Percentiles rank a stretch among this genome's conserved stretches.
These are phyloP conservation scores for Apodospora peruviana DNA, from an alignment of 495 filamentous ascomycete genomes.

Conservation along the genomic window DNA sequence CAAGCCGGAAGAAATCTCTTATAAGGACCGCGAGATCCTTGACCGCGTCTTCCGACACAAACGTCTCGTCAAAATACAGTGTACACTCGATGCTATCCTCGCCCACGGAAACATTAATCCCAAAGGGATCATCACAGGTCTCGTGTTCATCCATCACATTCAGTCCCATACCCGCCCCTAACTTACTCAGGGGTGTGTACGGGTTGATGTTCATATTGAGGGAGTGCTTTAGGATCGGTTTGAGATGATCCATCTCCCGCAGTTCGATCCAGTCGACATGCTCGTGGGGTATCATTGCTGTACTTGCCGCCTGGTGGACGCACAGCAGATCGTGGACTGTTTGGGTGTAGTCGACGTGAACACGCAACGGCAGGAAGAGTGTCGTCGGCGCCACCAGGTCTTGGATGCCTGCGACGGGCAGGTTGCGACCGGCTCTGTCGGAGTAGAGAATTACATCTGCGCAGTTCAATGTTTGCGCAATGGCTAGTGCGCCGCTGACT, in stretches of 20 bases:
- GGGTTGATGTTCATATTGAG: not conserved
- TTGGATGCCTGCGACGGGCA: not conserved
- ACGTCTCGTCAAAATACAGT: not conserved
- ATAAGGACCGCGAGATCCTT: not conserved
- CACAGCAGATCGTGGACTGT: not conserved
- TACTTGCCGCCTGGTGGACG: not conserved
- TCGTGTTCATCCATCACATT: not conserved
- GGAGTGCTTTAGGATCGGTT: not conserved
- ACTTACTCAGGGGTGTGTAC: not conserved
- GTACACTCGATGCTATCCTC: not conserved
- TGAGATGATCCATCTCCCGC: not conserved
- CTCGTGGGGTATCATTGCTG: not conserved
- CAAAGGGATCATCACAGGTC: not conserved
- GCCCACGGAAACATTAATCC: not conserved
- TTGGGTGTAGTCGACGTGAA: not conserved
- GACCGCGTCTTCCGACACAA: not conserved
- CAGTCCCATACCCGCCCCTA: not conserved
- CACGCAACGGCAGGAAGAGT: not conserved
- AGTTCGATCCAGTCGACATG: not conserved
- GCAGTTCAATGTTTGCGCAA: not conserved
- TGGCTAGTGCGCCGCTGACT: not conserved
- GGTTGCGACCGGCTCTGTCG: not conserved
- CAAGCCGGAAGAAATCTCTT: not conserved
- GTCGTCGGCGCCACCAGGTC: not conserved
- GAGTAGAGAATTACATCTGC: not conserved